A percentile compares a stretch with the other conserved stretches of the same genome.
Conservation (phyloP, 768 basidiomycete genomes). For the Leucogyrophana mollusca region DNA sequence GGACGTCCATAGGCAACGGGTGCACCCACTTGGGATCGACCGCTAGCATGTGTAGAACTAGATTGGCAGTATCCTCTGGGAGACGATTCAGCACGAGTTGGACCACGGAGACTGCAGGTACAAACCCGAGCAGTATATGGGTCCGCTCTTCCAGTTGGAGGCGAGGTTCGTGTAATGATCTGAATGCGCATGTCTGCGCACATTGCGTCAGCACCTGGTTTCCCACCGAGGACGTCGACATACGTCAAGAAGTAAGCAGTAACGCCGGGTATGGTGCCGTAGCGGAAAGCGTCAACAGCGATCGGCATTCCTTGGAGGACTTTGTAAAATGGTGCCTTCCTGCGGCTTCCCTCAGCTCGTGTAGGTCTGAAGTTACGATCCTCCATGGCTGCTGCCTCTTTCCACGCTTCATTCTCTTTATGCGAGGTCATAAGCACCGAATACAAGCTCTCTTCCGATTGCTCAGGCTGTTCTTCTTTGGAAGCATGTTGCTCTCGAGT, state of each 20-base stretch:
- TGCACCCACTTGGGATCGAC: constrained; percentile 90
- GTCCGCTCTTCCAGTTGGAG: constrained; percentile 84
- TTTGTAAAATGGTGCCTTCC: constrained; percentile 94
- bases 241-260: constrained; percentile 92
- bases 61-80: constrained; percentile 77
- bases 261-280: constrained; percentile 86
- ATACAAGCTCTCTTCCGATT: constrained; percentile 46
- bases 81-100: constrained; percentile 1
- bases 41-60: constrained; percentile 88
- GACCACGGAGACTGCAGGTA: background rate
- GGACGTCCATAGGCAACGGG: constrained; percentile 77
- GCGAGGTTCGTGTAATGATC: constrained; percentile 95
- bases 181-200: constrained; percentile 86
- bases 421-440: constrained; percentile 87
- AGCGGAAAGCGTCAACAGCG: constrained; percentile 96
- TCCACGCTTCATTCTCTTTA: constrained; percentile 83
- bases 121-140: constrained; percentile 87
- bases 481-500: too few species aligned
- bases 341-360: constrained; percentile 50
- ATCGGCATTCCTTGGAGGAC: constrained; percentile 96
- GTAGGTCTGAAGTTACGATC: constrained; percentile 44
- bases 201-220: background rate
- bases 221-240: background rate
- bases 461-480: background rate
- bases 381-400: constrained; percentile 63